Evolutionary conservation across 768 basidiomycete genomes (phyloP).

Genomic region (Amanita inopinata): DNA sequence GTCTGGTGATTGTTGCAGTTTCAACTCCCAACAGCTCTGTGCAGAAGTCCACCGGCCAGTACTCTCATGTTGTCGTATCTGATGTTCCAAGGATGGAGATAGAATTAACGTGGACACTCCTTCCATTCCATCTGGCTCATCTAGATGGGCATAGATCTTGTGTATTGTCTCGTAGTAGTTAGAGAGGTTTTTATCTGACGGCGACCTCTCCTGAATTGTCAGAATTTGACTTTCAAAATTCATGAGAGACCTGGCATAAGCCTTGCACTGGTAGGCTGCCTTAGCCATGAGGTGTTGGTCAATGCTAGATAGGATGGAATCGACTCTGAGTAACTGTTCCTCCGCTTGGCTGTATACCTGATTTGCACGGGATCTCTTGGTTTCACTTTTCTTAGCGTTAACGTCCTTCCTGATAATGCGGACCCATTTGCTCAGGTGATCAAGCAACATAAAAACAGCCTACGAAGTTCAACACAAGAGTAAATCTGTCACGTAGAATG

Average conservation of each 20-base stretch:
- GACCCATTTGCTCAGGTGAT: conserved; percentile 89
- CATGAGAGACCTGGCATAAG: conserved; percentile 90
- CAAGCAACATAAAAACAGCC: conserved; percentile 91
- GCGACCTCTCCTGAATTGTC: conserved; percentile 33
- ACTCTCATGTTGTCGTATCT: conserved; percentile 96
- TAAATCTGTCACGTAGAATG: not conserved
- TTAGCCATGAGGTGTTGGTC: conserved; percentile 84
- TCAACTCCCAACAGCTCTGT: conserved; percentile 98
- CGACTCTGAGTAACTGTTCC: conserved; percentile 60
- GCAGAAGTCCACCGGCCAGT: conserved; percentile 97
- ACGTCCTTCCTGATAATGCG: conserved; percentile 64
- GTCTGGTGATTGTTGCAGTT: conserved; percentile 82
- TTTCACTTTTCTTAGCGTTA: conserved; percentile 36
- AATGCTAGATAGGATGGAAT: conserved; percentile 75
- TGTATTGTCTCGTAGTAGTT: conserved; percentile 84
- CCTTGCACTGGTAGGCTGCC: conserved; percentile 90
- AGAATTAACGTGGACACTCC: conserved; percentile 85
- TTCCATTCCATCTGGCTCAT: conserved; percentile 99
- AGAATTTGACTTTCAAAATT: conserved; percentile 84
- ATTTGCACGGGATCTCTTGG: conserved; percentile 36
- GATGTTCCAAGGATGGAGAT: conserved; percentile 85
- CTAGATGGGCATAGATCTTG: conserved; percentile 90
- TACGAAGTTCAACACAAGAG: conserved; percentile 20
- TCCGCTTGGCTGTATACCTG: conserved; percentile 30
- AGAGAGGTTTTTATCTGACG: conserved; percentile 41